Evolutionary conservation across 495 filamentous ascomycete species (phyloP), one percentile per base, ranked within the genome.

Genomic region (Margaritispora aquatica): DNA sequence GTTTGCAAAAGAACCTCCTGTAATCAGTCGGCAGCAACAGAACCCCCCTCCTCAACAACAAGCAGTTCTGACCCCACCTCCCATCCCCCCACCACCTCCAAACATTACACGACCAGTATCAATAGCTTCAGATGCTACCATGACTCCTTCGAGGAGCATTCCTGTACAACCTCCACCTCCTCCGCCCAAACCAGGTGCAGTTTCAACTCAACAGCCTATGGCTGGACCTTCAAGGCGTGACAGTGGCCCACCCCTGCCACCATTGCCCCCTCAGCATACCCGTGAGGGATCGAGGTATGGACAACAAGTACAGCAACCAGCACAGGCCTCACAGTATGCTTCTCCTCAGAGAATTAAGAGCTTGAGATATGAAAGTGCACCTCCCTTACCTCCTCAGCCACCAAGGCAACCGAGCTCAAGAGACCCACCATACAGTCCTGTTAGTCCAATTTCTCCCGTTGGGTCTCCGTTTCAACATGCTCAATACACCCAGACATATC

Each of bases 1-100:
- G 1, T 98, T 98, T 68, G 86, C 91, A 21, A 94, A 94, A 71
- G 94, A 98, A 65, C 94, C 94, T 24, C 94, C 94, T 0, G 90
- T 97, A 22, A 82, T 89, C 57, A 81, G 90, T 54, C 87, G 82
- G 55, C 83, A 85, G 59, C 85, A 85, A 59, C 80, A 77, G 56
- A 73, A 73, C 38, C 66, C 74, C 27, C 68, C 71, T 26, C 73
- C 72, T 41, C 66, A 72, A 20, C 68, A 74, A 20, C 68, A 74
- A 38, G 75, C 78, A 53, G 69, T 75, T 0, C 69, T 73, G 55
- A 71, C 69, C 57, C 85, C 88, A 23, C 88, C 85, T 20, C 85
- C 87, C 29, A 70, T 86, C 48, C 88, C 88, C 55, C 88, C 88
- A 34, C 70, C 90, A 17, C 89, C 89, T 26, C 79, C 84, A 19